Conservation (phyloP, 1,284 basidiomycete genomes). For the Apiotrichum sp. region DNA sequence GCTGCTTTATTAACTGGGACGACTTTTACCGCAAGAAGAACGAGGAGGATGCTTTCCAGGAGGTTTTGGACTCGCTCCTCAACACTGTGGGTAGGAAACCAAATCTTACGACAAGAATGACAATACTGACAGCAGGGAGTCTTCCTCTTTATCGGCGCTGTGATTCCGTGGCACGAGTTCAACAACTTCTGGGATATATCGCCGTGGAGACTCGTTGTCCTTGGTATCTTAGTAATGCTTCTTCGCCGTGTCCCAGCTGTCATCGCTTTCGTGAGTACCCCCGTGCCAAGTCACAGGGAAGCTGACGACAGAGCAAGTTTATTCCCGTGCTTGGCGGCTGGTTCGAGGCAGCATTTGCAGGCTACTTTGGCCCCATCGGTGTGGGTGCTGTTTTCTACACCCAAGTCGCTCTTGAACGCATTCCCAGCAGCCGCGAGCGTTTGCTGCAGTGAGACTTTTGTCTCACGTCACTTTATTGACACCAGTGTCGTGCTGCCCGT, state of each 20-base stretch:
- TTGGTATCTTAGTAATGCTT: slow-evolving; percentile 69
- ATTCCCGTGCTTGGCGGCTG: slow-evolving; percentile 40
- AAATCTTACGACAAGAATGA: not conserved
- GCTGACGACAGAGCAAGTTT: slow-evolving; percentile 8
- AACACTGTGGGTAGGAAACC: slow-evolving; percentile 31
- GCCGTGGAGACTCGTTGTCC: slow-evolving; percentile 73
- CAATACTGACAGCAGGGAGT: slow-evolving; percentile 20
- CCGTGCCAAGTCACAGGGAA: no score
- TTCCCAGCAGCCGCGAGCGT: slow-evolving; percentile 45
- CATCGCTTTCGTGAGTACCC: slow-evolving; percentile 51
- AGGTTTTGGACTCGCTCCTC: slow-evolving; percentile 53
- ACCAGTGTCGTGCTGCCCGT: slow-evolving; percentile 47
- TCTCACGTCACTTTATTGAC: not conserved
- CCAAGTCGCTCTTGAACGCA: slow-evolving; percentile 48
- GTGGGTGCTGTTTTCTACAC: slow-evolving; percentile 52
- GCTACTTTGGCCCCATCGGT: slow-evolving; percentile 47
- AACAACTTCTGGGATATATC: slow-evolving; percentile 52
- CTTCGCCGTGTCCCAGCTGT: slow-evolving; percentile 73
- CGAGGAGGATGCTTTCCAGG: slow-evolving; percentile 53
- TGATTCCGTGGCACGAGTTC: slow-evolving; percentile 67
- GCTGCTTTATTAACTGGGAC: slow-evolving; percentile 46
- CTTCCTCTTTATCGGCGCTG: slow-evolving; percentile 85
- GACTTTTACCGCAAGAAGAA: slow-evolving; percentile 51
- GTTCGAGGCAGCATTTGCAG: slow-evolving; percentile 43
- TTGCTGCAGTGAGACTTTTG: slow-evolving; percentile 30